Conservation (phyloP, 805 yeast genomes). For the Candida qinlingensis region DNA sequence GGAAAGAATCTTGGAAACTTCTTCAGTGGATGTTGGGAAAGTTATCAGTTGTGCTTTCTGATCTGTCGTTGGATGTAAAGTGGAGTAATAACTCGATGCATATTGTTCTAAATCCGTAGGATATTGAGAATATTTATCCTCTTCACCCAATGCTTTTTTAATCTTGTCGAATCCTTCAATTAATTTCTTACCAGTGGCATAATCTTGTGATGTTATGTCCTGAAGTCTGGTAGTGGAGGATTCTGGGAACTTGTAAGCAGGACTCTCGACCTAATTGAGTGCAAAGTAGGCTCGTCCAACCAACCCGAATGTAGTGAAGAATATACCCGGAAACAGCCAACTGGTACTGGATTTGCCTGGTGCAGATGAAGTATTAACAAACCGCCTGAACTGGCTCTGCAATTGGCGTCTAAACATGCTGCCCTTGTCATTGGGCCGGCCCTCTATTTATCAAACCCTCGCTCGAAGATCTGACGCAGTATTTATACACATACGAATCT, state of each 20-base stretch:
- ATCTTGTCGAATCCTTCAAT: constrained; percentile 44
- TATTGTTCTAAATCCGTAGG: constrained; percentile 40
- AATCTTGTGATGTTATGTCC: constrained; percentile 39
- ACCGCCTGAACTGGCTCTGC: not conserved
- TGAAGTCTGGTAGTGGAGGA: constrained; percentile 42
- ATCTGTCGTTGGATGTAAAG: constrained; percentile 39
- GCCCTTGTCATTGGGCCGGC: no score
- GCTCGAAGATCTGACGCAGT: no score
- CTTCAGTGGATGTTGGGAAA: constrained; percentile 55
- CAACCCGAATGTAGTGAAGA: not conserved
- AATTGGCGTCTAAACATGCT: no score
- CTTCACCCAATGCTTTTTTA: constrained; percentile 37
- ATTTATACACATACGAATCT: no score
- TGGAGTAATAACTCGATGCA: constrained; percentile 37
- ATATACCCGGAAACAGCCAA: not conserved
- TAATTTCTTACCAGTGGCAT: constrained; percentile 42
- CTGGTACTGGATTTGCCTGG: not conserved
- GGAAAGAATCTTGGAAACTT: constrained; percentile 55
- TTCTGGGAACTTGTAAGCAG: constrained; percentile 3
- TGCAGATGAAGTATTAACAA: not conserved
- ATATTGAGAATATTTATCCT: constrained; percentile 37
- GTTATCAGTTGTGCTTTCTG: constrained; percentile 52
- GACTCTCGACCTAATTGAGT: not conserved
- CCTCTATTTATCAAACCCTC: no score
- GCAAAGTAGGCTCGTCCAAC: not conserved